phyloP scores from a whole-genome alignment of 345 rosid genomes.

The Camelina hispida region DNA sequence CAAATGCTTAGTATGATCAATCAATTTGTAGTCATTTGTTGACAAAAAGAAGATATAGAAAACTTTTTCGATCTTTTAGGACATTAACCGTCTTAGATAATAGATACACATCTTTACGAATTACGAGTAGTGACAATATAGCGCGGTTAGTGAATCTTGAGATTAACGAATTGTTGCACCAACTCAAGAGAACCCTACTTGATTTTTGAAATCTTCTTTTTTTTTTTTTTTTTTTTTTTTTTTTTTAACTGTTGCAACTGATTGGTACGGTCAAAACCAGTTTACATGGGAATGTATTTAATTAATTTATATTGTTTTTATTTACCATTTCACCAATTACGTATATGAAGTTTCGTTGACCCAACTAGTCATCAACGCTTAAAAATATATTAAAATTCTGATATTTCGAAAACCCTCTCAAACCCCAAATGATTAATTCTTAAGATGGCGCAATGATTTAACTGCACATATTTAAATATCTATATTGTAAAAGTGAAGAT shows the following conservation, averaged over 20 bases:
- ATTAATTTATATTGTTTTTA: neutral
- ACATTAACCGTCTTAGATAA: neutral
- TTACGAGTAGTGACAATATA: neutral
- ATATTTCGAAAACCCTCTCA: neutral
- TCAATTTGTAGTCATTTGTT: neutral
- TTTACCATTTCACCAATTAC: constrained; percentile 10
- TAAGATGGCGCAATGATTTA: neutral
- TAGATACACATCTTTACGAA: neutral
- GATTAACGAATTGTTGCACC: neutral
- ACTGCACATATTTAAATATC: neutral
- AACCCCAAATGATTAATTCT: neutral
- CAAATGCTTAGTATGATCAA: neutral
- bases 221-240: neutral
- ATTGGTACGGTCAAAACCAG: neutral
- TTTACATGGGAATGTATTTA: neutral
- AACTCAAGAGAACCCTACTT: neutral
- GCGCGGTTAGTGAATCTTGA: neutral
- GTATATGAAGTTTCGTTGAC: neutral
- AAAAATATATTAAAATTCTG: neutral
- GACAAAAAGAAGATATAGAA: neutral
- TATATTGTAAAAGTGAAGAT: neutral
- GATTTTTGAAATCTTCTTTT: neutral
- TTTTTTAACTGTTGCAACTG: too few species aligned
- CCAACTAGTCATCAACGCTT: neutral
- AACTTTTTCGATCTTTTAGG: neutral